Percentiles rank a stretch among this genome's conserved stretches.
Evolutionary conservation across 345 rosid species (phyloP).

Genomic region (Brassica juncea): DNA sequence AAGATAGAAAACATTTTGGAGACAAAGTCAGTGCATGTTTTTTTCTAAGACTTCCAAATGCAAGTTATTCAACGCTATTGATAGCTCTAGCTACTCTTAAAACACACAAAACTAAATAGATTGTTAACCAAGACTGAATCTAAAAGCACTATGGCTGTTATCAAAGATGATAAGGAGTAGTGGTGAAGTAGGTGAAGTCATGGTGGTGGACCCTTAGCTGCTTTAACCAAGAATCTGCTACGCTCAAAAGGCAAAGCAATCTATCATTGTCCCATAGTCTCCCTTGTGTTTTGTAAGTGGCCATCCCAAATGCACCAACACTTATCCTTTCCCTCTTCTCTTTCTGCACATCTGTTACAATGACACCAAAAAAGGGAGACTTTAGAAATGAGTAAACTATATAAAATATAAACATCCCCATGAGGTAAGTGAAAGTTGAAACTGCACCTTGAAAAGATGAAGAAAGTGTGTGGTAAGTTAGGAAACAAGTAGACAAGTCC

Average conservation of each 20-base stretch:
- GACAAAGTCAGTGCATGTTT: background rate
- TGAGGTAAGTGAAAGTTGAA: background rate
- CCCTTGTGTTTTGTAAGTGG: conserved; percentile 97
- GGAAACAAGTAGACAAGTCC: conserved; percentile 92
- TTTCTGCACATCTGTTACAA: conserved; percentile 55
- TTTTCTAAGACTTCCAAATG: background rate
- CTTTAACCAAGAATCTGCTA: conserved; percentile 97
- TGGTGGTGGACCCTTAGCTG: conserved; percentile 94
- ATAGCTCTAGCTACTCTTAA: conserved; percentile 25
- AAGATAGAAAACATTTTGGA: background rate
- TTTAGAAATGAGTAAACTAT: background rate
- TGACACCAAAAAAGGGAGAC: background rate
- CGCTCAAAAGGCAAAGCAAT: conserved; percentile 62
- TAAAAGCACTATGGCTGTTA: conserved; percentile 8
- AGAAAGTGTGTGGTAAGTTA: conserved; percentile 92
- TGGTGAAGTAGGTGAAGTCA: conserved; percentile 88
- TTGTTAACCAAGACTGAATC: conserved; percentile 9
- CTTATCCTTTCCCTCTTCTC: conserved; percentile 59
- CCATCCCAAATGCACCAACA: conserved; percentile 80
- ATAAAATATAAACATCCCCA: background rate
- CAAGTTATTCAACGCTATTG: background rate
- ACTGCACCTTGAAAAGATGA: conserved; percentile 87
- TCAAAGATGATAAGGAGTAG: conserved; percentile 35
- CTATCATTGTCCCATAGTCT: conserved; percentile 65
- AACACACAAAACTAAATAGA: conserved; percentile 17